Evolutionary conservation across 2,329 filamentous ascomycete genomes (phyloP).

Genomic region (Cladosporium sp.): DNA sequence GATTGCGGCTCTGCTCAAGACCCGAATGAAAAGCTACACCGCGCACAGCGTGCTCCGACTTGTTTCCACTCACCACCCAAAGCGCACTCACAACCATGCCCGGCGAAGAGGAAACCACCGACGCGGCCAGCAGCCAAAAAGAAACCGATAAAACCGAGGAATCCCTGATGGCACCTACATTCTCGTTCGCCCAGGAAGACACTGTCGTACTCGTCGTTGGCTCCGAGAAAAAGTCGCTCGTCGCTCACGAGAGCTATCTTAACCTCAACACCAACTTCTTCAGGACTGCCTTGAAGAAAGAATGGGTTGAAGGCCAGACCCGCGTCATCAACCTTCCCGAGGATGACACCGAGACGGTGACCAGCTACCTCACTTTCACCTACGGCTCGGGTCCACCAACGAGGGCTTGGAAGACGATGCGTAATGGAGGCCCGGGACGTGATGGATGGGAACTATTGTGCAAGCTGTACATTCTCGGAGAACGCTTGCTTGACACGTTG

Average conservation of each 20-base stretch:
- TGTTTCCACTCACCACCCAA: too few relatives aligned
- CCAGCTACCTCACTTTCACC: neutral
- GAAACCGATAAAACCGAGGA: neutral
- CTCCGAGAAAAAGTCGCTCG: neutral
- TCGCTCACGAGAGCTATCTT: neutral
- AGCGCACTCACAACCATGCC: neutral
- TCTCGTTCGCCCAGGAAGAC: neutral
- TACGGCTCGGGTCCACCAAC: neutral
- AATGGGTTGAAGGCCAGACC: neutral
- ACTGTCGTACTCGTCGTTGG: neutral
- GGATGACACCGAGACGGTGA: neutral
- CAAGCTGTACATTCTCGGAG: neutral
- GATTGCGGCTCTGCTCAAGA: too few relatives aligned
- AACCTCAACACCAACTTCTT: neutral
- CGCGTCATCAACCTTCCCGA: neutral
- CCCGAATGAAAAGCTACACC: too few relatives aligned
- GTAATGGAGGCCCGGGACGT: too few relatives aligned
- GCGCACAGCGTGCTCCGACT: too few relatives aligned
- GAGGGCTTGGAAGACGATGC: too few relatives aligned
- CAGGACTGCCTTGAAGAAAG: neutral
- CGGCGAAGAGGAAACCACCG: neutral
- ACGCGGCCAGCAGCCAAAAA: neutral
- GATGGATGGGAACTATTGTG: too few relatives aligned
- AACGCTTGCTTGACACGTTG: neutral
- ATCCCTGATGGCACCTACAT: too few relatives aligned